Conservation (phyloP, 1,284 basidiomycete genomes). For the Heterobasidion occidentale region DNA sequence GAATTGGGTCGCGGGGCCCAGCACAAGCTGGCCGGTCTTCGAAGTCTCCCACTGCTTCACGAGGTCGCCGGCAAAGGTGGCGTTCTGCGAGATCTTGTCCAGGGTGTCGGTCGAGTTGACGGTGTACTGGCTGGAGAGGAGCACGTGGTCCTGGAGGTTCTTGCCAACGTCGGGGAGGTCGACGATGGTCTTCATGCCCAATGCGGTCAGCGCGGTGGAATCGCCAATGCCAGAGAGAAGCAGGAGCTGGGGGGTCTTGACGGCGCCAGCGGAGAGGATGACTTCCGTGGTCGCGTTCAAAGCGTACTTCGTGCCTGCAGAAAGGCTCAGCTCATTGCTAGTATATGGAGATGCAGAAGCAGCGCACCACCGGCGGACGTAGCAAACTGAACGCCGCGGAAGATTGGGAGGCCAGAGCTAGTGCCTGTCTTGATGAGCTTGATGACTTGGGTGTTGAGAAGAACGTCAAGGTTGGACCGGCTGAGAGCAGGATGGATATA, state of each 20-base stretch:
- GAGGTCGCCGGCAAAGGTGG: conserved; percentile 7
- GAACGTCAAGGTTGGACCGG: conserved; percentile 32
- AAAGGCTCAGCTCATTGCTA: conserved; percentile 3
- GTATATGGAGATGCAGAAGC: background rate
- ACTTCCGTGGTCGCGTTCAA: conserved; percentile 19
- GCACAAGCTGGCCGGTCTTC: conserved; percentile 10
- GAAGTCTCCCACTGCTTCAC: conserved; percentile 11
- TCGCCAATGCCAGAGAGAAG: conserved; percentile 36
- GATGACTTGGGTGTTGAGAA: conserved; percentile 32
- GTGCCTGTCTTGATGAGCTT: conserved; percentile 24
- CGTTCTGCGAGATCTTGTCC: conserved; percentile 11
- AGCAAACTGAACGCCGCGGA: conserved; percentile 26
- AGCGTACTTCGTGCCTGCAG: conserved; percentile 11
- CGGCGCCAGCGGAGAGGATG: conserved; percentile 27
- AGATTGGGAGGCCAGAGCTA: conserved; percentile 13
- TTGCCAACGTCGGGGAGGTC: conserved; percentile 29
- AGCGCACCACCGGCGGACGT: conserved; percentile 12
- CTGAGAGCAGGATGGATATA: conserved; percentile 25
- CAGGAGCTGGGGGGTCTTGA: conserved; percentile 31
- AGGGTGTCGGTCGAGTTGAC: conserved; percentile 10
- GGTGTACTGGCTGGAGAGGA: conserved; percentile 10
- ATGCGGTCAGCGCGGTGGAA: conserved; percentile 17
- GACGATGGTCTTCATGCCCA: conserved; percentile 22
- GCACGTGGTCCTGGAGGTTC: conserved; percentile 27
- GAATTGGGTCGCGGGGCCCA: conserved; percentile 10